Evolutionary conservation across 2,329 filamentous ascomycete genomes (phyloP), one percentile per base, ranked within the genome.

Genomic region (Venturia effusa): DNA sequence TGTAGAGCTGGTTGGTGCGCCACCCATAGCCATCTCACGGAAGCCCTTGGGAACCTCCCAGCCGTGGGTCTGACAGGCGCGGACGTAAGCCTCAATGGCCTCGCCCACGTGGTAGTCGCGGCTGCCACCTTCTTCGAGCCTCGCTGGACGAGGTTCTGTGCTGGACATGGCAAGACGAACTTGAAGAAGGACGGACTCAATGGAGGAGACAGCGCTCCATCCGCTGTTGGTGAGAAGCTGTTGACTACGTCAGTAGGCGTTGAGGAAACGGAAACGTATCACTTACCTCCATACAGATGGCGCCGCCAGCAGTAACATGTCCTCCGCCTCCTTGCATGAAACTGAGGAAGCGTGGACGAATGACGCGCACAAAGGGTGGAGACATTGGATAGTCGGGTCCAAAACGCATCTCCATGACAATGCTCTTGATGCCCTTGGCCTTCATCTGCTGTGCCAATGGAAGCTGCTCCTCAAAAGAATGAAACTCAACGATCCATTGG

Each of bases 401-500:
- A 70, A 96, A 96, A 2, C 90, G 88, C 51, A 96, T 77, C 74
- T 96, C 92, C 13, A 95, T 75, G 0, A 96, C 85, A 45, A 96
- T 78, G 70, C 89, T 92, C 27, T 79, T 83, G 64, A 88, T 68
- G 0, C 79, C 80, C 0, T 77, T 79, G 2, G 72, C 69, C 72
- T 86, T 84, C 84, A 96, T 90, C 70, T 96, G 92, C 62, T 82
- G 71, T 0, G 88, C 86, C 0, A 97, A 78, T 0, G 88, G 89
- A 0, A 94, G 79, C 1, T 76, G 72, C 0, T 77, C 67, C 30
- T 91, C 87, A 70, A 96, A 96, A 54, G 87, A 90, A 73, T 96
- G 92, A 1, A 97, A 78, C 73, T 96, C 89, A 6, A 95, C 86
- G 65, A 96, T 91, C 92, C 92, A 96, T 70, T 95, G 91, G 70